Percentiles rank a stretch among this genome's conserved stretches.
These are phyloP conservation scores for Chaetomium sp. DNA, from an alignment of 2,329 filamentous ascomycete genomes.

Conservation along the genomic window DNA sequence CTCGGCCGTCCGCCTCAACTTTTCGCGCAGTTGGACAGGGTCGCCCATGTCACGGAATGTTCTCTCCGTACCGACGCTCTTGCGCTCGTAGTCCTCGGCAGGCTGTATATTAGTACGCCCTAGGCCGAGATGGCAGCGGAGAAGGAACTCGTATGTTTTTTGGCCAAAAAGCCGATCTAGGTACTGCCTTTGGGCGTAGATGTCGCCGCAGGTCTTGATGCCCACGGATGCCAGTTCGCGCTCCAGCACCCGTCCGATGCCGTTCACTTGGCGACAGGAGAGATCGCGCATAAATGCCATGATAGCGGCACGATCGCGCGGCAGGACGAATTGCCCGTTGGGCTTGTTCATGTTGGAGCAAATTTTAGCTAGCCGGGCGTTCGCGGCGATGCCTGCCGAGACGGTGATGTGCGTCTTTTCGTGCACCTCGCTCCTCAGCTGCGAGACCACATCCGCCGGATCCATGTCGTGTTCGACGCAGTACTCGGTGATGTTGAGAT, in stretches of 20 bases:
- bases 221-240: constrained; percentile 86
- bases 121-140: constrained; percentile 81
- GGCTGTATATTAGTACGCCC: constrained; percentile 84
- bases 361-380: constrained; percentile 92
- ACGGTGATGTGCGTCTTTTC: constrained; percentile 81
- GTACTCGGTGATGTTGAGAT: constrained; percentile 90
- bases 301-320: constrained; percentile 71
- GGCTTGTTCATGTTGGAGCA: constrained; percentile 96
- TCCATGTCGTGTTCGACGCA: constrained; percentile 68
- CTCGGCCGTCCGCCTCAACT: constrained; percentile 77
- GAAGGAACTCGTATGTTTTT: constrained; percentile 84
- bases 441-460: constrained; percentile 72
- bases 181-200: constrained; percentile 74
- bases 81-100: constrained; percentile 85
- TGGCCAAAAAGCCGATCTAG: constrained; percentile 82
- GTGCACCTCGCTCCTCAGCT: constrained; percentile 76
- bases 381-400: constrained; percentile 91
- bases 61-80: constrained; percentile 86
- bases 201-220: constrained; percentile 84
- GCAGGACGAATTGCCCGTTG: constrained; percentile 83
- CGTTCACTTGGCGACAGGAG: constrained; percentile 88
- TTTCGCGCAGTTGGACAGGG: constrained; percentile 68
- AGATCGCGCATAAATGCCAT: constrained; percentile 84
- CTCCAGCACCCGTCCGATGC: constrained; percentile 91
- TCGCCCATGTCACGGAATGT: constrained; percentile 83